phyloP scores from a whole-genome alignment of 331 rosid species.

The Erythrophleum ivorense region DNA sequence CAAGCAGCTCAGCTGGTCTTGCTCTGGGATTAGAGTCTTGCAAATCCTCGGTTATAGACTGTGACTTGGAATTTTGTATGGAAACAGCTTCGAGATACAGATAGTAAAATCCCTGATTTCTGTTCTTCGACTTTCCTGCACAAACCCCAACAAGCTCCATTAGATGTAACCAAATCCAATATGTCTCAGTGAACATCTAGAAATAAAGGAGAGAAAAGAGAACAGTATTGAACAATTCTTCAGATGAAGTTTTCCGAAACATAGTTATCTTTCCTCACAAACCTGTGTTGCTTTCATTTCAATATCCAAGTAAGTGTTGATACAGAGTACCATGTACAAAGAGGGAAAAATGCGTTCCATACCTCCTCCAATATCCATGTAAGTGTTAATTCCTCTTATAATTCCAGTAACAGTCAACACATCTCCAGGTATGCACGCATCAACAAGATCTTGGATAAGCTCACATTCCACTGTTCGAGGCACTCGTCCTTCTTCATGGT shows the following conservation, averaged over 20 bases:
- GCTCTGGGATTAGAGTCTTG: slow-evolving; percentile 69
- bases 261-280: slow-evolving; percentile 23
- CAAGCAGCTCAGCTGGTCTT: slow-evolving; percentile 69
- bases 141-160: slow-evolving; percentile 33
- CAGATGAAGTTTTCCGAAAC: background rate
- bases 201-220: slow-evolving; percentile 13
- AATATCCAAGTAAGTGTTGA: slow-evolving; percentile 33
- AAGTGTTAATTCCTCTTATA: slow-evolving; percentile 83
- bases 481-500: slow-evolving; percentile 97
- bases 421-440: slow-evolving; percentile 95
- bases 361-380: slow-evolving; percentile 99
- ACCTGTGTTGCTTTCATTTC: slow-evolving; percentile 27
- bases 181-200: slow-evolving; percentile 1
- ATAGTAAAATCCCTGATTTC: slow-evolving; percentile 90
- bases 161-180: slow-evolving; percentile 30
- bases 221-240: slow-evolving; percentile 11
- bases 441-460: slow-evolving; percentile 88
- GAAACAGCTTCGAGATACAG: slow-evolving; percentile 92
- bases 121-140: slow-evolving; percentile 85
- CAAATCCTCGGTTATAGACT: slow-evolving; percentile 59
- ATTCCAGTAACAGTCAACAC: slow-evolving; percentile 96
- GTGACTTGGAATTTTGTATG: slow-evolving; percentile 81
- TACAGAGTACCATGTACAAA: slow-evolving; percentile 6
- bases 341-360: slow-evolving; percentile 31
- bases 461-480: slow-evolving; percentile 99